These are phyloP conservation scores for Penicillium sp. DNA, from an alignment of 2,329 filamentous ascomycete species.

Conservation along the genomic window DNA sequence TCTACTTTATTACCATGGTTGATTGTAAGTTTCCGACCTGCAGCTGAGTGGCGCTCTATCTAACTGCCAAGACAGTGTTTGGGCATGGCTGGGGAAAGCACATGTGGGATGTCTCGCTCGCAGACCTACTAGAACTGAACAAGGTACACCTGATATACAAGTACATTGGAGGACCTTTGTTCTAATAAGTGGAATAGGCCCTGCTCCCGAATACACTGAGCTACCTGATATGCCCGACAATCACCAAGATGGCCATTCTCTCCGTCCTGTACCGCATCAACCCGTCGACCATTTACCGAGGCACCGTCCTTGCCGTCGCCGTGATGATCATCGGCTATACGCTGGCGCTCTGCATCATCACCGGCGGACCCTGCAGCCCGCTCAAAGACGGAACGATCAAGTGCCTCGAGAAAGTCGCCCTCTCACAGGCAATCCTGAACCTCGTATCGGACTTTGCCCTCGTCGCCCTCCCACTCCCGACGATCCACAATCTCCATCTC, in stretches of 20 bases:
- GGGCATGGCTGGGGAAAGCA: slow-evolving; percentile 22
- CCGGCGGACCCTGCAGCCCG: slow-evolving; percentile 20
- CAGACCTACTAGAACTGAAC: slow-evolving; percentile 17
- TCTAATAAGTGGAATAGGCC: not conserved
- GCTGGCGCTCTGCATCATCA: slow-evolving; percentile 19
- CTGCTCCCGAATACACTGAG: slow-evolving; percentile 18
- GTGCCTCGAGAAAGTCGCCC: slow-evolving; percentile 15
- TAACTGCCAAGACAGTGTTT: not conserved
- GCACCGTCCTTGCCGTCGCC: slow-evolving; percentile 3
- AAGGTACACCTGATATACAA: not conserved
- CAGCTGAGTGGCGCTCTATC: too few species aligned
- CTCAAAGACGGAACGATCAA: slow-evolving; percentile 40
- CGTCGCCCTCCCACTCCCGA: slow-evolving; percentile 11
- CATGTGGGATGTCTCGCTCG: slow-evolving; percentile 18
- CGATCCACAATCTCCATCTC: slow-evolving; percentile 18
- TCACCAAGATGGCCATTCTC: slow-evolving; percentile 21
- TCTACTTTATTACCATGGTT: slow-evolving; percentile 19
- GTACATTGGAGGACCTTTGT: too few species aligned
- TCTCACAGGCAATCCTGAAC: slow-evolving; percentile 19
- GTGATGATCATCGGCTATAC: slow-evolving; percentile 16
- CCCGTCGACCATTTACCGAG: slow-evolving; percentile 13
- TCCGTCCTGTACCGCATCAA: slow-evolving; percentile 23
- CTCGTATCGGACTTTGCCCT: slow-evolving; percentile 20
- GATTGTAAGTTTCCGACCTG: slow-evolving; percentile 4
- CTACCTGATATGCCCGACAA: slow-evolving; percentile 19